Evolutionary conservation across 2,329 filamentous ascomycete species (phyloP), one percentile per base, ranked within the genome.

Genomic region (Hyphodiscus sp.): DNA sequence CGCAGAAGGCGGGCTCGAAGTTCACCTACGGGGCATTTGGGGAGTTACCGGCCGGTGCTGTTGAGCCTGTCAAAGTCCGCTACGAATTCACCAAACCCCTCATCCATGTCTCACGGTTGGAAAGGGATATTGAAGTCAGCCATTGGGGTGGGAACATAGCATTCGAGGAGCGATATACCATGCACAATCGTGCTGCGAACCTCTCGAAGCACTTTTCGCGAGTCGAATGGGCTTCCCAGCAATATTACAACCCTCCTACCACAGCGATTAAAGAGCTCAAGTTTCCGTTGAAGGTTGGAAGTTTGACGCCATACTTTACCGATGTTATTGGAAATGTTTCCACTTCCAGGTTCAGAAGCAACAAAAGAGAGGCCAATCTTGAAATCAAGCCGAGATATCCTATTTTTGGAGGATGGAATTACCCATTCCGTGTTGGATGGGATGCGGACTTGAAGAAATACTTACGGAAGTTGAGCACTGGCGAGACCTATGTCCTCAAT

Each of bases 131-230:
- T 58, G 94, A 99, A 71, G 86, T 99, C 64, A 95, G 89, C 68
- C 94, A 97, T 72, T 99, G 94, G 94, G 94, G 94, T 61, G 94
- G 94, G 58, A 99, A 99, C 69, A 73, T 97, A 51, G 94, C 94
- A 1, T 90, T 91, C 48, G 94, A 99, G 74, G 94, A 99, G 74
- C 83, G 89, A 54, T 96, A 96, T 73, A 89, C 86, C 71, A 78
- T 97, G 61, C 82, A 82, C 65, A 92, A 99, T 76, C 83, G 87
- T 59, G 94, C 87, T 59, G 95, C 94, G 48, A 86, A 87, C 69
- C 77, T 92, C 48, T 79, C 81, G 33, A 76, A 77, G 54, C 82
- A 86, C 38, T 92, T 94, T 74, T 86, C 82, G 65, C 82, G 89
- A 33, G 84, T 90, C 58, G 82, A 87, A 65, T 94, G 86, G 84